Evolutionary conservation across 805 yeast species (phyloP).

Genomic region (Ogataea dorogensis): DNA sequence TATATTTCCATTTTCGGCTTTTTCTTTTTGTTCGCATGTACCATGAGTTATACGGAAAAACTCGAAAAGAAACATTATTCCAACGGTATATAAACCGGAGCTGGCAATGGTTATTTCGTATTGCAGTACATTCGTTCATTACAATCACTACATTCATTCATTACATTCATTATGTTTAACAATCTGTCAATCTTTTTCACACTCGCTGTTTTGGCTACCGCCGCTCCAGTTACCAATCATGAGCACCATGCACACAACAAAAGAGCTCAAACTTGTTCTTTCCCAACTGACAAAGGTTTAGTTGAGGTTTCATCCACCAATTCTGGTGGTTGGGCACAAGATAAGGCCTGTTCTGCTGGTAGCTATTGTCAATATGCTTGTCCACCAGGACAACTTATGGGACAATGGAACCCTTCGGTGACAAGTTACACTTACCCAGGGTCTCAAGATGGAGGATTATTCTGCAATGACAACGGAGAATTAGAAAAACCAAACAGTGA

Average conservation of each 20-base stretch:
- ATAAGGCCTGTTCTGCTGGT: constrained; percentile 72
- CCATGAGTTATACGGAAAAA: not conserved
- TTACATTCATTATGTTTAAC: constrained; percentile 11
- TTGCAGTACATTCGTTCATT: too few species aligned
- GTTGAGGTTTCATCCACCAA: constrained; percentile 61
- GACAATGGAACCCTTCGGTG: constrained; percentile 81
- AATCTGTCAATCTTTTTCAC: constrained; percentile 12
- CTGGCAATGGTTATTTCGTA: too few species aligned
- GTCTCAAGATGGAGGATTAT: constrained; percentile 80
- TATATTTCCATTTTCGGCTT: not conserved
- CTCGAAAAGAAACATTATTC: constrained; percentile 1
- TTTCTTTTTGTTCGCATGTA: constrained; percentile 1
- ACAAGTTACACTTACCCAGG: constrained; percentile 75
- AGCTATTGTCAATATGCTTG: constrained; percentile 90
- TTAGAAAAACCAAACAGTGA: constrained; percentile 58
- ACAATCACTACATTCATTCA: constrained; percentile 7
- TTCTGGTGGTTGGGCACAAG: constrained; percentile 88
- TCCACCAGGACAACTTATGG: constrained; percentile 81
- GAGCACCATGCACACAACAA: constrained; percentile 25
- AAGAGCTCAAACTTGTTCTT: constrained; percentile 51
- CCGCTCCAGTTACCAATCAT: constrained; percentile 21
- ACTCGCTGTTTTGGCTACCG: constrained; percentile 10
- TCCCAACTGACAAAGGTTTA: constrained; percentile 66
- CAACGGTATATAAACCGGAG: too few species aligned
- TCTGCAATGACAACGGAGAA: constrained; percentile 70